Percentiles rank a stretch among this genome's conserved stretches.
phyloP scores from a whole-genome alignment of 345 rosid species.

The Arabidopsis suecica region DNA sequence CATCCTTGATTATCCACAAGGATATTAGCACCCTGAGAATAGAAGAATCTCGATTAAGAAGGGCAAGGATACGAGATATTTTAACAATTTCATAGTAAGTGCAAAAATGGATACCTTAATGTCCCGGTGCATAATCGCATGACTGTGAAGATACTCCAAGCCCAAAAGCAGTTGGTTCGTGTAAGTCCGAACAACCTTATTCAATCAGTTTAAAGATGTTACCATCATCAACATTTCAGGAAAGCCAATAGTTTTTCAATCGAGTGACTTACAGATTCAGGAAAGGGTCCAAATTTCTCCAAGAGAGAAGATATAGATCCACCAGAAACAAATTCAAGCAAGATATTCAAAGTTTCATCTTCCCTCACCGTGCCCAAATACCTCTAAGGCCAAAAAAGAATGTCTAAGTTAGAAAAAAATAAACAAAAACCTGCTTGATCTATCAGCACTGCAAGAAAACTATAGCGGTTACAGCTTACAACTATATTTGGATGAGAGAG shows the following conservation, averaged over 20 bases:
- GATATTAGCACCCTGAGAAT: conserved; percentile 85
- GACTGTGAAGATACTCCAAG: conserved; percentile 78
- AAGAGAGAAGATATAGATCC: conserved; percentile 90
- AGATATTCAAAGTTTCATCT: conserved; percentile 77
- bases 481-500: conserved; percentile 90
- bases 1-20: conserved; percentile 90
- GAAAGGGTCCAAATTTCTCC: conserved; percentile 92
- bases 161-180: conserved; percentile 79
- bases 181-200: conserved; percentile 77
- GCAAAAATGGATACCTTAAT: conserved; percentile 61
- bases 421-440: not conserved
- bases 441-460: not conserved
- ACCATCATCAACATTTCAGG: not conserved
- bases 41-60: conserved; percentile 11
- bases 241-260: not conserved
- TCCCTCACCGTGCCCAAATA: conserved; percentile 87
- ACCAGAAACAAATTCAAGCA: conserved; percentile 86
- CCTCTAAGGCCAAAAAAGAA: conserved; percentile 53
- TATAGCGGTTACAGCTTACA: conserved; percentile 51
- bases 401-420: conserved; percentile 30
- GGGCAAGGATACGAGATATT: not conserved
- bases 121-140: conserved; percentile 93
- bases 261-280: conserved; percentile 69
- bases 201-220: conserved; percentile 7
- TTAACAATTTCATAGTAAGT: not conserved